A percentile compares a stretch with the other conserved stretches of the same genome.
These are phyloP conservation scores for Acacia pycnantha DNA, from an alignment of 331 rosid species.

Conservation along the genomic window DNA sequence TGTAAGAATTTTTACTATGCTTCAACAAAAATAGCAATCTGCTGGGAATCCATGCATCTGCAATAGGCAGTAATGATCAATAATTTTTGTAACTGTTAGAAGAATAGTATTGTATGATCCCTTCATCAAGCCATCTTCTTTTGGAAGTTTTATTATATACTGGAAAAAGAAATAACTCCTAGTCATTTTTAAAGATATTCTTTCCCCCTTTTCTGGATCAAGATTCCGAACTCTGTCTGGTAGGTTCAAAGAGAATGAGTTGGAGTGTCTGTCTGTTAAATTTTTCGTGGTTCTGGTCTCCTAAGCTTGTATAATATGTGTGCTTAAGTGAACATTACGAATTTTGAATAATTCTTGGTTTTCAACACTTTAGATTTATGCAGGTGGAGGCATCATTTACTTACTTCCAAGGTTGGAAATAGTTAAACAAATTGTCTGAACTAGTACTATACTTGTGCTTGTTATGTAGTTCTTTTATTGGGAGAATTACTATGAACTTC, in stretches of 20 bases:
- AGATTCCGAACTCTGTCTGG: slow-evolving; percentile 2
- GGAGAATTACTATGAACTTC: too few relatives aligned
- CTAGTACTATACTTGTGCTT: neutral
- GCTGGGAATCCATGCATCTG: slow-evolving; percentile 27
- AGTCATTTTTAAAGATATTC: slow-evolving; percentile 27
- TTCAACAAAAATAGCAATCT: slow-evolving; percentile 22
- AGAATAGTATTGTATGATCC: slow-evolving; percentile 42
- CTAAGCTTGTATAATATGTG: neutral
- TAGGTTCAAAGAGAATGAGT: slow-evolving; percentile 17
- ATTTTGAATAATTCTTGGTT: neutral
- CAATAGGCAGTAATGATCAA: slow-evolving; percentile 21
- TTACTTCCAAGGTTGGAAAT: neutral
- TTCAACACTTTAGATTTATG: neutral
- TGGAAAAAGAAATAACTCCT: slow-evolving; percentile 19
- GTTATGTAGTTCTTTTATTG: neutral
- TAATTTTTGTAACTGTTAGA: slow-evolving; percentile 25
- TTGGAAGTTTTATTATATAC: slow-evolving; percentile 45
- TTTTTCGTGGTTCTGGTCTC: neutral
- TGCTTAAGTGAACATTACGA: neutral
- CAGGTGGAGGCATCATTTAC: neutral
- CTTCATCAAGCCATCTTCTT: slow-evolving; percentile 25
- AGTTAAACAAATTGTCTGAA: neutral
- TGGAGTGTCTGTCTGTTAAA: neutral
- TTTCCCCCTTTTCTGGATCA: neutral
- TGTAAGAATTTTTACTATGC: slow-evolving; percentile 11